Conservation (phyloP, 129 eudicot genomes). For the Lactuca sativa region DNA sequence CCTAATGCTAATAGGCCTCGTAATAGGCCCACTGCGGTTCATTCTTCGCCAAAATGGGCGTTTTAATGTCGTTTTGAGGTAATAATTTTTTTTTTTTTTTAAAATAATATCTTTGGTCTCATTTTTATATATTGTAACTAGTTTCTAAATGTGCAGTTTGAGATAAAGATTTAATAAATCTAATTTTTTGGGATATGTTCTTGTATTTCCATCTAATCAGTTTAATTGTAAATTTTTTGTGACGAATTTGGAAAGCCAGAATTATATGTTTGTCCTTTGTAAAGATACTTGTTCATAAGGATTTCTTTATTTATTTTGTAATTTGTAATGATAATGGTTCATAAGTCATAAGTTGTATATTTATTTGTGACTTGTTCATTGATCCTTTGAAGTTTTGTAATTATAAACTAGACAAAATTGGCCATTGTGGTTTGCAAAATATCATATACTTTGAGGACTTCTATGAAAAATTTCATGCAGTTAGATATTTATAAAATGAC, state of each 20-base stretch:
- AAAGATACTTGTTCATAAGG: neutral
- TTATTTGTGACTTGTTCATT: too few relatives aligned
- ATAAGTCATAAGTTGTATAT: neutral
- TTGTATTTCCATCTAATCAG: slow-evolving; percentile 22
- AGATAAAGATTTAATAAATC: slow-evolving; percentile 18
- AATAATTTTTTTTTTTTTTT: slow-evolving; percentile 7
- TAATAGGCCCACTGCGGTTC: slow-evolving; percentile 49
- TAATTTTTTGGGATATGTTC: slow-evolving; percentile 1
- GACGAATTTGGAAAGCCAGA: slow-evolving; percentile 27
- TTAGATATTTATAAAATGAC: too few relatives aligned
- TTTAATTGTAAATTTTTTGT: slow-evolving; percentile 25
- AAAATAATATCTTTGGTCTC: neutral
- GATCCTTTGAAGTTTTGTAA: neutral
- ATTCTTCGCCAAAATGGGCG: slow-evolving; percentile 83
- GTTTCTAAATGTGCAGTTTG: slow-evolving; percentile 32
- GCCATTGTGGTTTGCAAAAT: too few relatives aligned
- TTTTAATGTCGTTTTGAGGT: slow-evolving; percentile 41
- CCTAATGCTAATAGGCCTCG: slow-evolving; percentile 44
- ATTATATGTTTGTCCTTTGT: slow-evolving; percentile 14
- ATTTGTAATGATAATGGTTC: neutral
- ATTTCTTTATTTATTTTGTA: neutral
- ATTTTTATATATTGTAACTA: slow-evolving; percentile 12
- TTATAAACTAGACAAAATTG: too few relatives aligned
- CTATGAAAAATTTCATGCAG: too few relatives aligned
- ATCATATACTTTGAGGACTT: too few relatives aligned